Base-by-base conservation (phyloP, 805 yeast species). In the Ogataea siamensis region DNA sequence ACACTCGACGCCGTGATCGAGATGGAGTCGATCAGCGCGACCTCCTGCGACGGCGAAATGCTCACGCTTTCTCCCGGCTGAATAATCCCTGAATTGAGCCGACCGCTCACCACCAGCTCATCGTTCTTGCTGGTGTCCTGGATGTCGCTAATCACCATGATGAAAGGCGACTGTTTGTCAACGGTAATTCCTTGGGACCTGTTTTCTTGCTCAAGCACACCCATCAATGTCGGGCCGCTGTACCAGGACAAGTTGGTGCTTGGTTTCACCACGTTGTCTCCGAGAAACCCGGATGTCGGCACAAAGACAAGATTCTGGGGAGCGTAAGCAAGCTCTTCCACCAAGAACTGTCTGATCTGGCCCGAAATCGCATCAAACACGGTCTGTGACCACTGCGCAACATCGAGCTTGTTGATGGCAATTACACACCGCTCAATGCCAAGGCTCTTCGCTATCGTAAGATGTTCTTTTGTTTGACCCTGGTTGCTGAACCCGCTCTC, bases 401-500 rank as follows among this genome's bases (percentile, higher is more conserved):
- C 66, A 53, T 85, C 94, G 67, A 85, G 64, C 55, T 85, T 85
- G 60, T 86, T 85, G 13, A 85, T 70, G 0, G 76, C 83, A 12
- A 84, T 72, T 20, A 83, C 65, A 20, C 83, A 57, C 16, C 66
- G 65, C 19, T 71, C 73, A n/a, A 84, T 69, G 0, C 93, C 93
- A 34, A 85, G 58, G 43, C 73, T 76, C 40, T 78, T 70, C 4
- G 85, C 86, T 26, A 85, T 70, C 7, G 80, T 62, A 1, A 87
- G 76, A 53, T 85, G 94, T 55, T 85, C 94, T 50, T 76, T 82
- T 4, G 91, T 83, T 58, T 84, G 89, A 2, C 93, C 91, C 50
- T 75, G 78, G 45, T 73, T 66, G 12, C 67, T 58, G 49, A 81
- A 81, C 0, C 88, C 87, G 7, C 79, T 67, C 58, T 83, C 89